A percentile compares a stretch with the other conserved stretches of the same genome.
Conservation (phyloP, 2,329 filamentous ascomycete genomes). For the Hypoxylon sp. region DNA sequence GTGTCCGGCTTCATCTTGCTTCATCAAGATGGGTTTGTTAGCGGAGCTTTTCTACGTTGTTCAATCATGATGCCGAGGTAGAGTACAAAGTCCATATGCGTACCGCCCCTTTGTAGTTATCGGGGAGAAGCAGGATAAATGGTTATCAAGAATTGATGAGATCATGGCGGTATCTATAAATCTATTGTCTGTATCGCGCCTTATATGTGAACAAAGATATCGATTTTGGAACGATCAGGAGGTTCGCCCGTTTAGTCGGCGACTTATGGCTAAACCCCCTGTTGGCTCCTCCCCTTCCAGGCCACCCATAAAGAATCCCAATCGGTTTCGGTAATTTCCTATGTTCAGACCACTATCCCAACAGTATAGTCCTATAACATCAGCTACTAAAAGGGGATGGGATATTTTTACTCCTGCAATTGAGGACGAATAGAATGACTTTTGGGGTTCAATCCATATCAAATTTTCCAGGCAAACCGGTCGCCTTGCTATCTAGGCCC, state of each 20-base stretch:
- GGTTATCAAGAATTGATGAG: slow-evolving; percentile 7
- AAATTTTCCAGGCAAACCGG: slow-evolving; percentile 12
- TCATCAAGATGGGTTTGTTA: slow-evolving; percentile 37
- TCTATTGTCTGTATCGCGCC: slow-evolving; percentile 22
- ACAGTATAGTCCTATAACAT: slow-evolving; percentile 29
- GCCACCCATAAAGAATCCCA: slow-evolving; percentile 22
- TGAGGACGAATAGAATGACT: slow-evolving; percentile 23
- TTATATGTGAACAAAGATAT: slow-evolving; percentile 28
- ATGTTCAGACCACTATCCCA: slow-evolving; percentile 12
- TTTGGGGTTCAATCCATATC: slow-evolving; percentile 7
- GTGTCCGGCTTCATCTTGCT: slow-evolving; percentile 35
- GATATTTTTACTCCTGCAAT: slow-evolving; percentile 22
- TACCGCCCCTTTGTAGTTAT: slow-evolving; percentile 6
- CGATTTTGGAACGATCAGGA: slow-evolving; percentile 12
- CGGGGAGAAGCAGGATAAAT: slow-evolving; percentile 8
- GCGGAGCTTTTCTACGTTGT: slow-evolving; percentile 23
- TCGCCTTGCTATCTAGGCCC: slow-evolving; percentile 26
- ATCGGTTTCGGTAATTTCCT: slow-evolving; percentile 30
- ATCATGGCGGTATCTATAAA: slow-evolving; percentile 32
- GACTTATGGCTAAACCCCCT: slow-evolving; percentile 4
- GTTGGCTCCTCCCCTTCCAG: slow-evolving; percentile 15
- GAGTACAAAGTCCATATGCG: slow-evolving; percentile 14
- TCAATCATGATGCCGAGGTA: slow-evolving; percentile 32
- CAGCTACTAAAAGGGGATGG: slow-evolving; percentile 23
- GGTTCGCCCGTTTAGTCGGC: slow-evolving; percentile 29